Conservation (phyloP, 306 rosid genomes). For the Vachellia pachyceras region DNA sequence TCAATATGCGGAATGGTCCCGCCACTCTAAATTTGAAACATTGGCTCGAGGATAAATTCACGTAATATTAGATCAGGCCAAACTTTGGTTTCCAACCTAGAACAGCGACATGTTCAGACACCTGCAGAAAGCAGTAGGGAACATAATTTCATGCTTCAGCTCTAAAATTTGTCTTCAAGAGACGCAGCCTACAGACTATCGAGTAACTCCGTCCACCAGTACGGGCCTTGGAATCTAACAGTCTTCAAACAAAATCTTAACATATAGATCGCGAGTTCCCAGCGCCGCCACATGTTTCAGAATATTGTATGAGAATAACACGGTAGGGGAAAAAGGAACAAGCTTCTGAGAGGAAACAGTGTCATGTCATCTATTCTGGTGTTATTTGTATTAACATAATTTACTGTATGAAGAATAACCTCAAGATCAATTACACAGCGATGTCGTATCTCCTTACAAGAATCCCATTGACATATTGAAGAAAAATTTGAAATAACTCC, state of each 20-base stretch:
- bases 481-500: not conserved
- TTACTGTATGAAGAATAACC: too few relatives aligned
- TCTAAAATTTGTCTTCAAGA: not conserved
- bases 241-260: not conserved
- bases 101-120: not conserved
- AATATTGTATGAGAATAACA: not conserved
- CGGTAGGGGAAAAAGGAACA: not conserved
- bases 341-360: slow-evolving; percentile 9
- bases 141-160: not conserved
- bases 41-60: not conserved
- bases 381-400: too few relatives aligned
- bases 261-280: not conserved
- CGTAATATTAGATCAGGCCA: not conserved
- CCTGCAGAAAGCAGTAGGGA: not conserved
- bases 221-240: too few relatives aligned
- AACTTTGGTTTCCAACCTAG: not conserved
- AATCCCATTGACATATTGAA: not conserved
- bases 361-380: too few relatives aligned
- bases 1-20: not conserved
- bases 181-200: too few relatives aligned
- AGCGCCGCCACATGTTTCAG: not conserved
- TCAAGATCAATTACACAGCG: slow-evolving; percentile 4
- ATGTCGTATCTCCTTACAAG: too few relatives aligned
- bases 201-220: not conserved
- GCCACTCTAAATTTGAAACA: not conserved